These are phyloP conservation scores for Colletotrichum agaves DNA, from an alignment of 2,329 filamentous ascomycete genomes.

Conservation along the genomic window DNA sequence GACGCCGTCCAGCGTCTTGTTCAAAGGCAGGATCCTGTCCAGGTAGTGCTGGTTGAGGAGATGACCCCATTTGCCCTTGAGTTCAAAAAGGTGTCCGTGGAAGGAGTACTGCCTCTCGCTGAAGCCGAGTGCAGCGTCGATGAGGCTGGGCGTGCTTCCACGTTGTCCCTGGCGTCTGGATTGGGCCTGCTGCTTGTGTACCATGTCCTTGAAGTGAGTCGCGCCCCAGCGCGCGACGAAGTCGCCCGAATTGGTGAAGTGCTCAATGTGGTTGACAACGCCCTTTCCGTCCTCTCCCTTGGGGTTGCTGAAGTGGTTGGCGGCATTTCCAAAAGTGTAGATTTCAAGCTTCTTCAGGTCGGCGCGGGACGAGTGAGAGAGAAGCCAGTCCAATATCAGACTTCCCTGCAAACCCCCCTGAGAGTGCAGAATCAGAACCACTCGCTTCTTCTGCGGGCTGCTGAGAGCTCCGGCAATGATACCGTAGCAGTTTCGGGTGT, in stretches of 20 bases:
- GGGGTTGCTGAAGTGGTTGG: slow-evolving; percentile 86
- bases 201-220: slow-evolving; percentile 64
- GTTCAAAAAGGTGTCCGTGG: slow-evolving; percentile 59
- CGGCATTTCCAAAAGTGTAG: slow-evolving; percentile 81
- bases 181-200: not conserved
- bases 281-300: slow-evolving; percentile 44
- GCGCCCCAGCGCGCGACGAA: slow-evolving; percentile 81
- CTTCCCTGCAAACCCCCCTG: slow-evolving; percentile 82
- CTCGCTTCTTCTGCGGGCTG: slow-evolving; percentile 49
- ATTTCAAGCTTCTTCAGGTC: slow-evolving; percentile 76
- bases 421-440: slow-evolving; percentile 80
- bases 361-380: slow-evolving; percentile 75
- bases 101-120: not conserved
- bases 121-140: not conserved
- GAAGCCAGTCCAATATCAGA: slow-evolving; percentile 79
- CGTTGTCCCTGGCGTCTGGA: not conserved
- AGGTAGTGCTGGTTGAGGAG: slow-evolving; percentile 71
- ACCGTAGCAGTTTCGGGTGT: slow-evolving; percentile 71
- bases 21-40: slow-evolving; percentile 66
- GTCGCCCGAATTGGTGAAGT: slow-evolving; percentile 81
- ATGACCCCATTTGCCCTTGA: slow-evolving; percentile 62
- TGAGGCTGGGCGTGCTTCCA: no score
- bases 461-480: slow-evolving; percentile 72
- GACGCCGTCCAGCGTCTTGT: not conserved
- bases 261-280: slow-evolving; percentile 78